Conservation (phyloP, 2,329 filamentous ascomycete species). For the Neonectria hederae region DNA sequence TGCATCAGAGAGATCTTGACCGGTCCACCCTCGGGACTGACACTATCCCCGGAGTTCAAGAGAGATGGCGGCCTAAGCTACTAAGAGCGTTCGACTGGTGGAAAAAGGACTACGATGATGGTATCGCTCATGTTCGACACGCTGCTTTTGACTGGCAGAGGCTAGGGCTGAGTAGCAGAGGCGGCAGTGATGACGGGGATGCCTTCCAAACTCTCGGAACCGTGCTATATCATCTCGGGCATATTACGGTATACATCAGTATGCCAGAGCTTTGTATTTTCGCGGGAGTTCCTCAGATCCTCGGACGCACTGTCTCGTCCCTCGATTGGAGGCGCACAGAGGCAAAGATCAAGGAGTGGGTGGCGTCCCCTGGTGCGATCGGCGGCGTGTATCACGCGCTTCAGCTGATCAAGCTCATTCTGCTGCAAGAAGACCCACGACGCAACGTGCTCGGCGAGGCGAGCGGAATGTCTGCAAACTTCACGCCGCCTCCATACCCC, state of each 20-base stretch:
- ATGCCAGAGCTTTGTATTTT: conserved; percentile 45
- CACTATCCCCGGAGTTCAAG: conserved; percentile 40
- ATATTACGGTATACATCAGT: conserved; percentile 43
- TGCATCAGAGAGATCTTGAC: conserved; percentile 42
- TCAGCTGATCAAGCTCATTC: conserved; percentile 40
- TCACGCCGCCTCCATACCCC: conserved; percentile 34
- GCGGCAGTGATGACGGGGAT: conserved; percentile 42
- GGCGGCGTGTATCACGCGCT: conserved; percentile 42
- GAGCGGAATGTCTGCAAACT: conserved; percentile 23
- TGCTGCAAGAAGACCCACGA: conserved; percentile 35
- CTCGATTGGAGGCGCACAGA: conserved; percentile 42
- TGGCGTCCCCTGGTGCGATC: conserved; percentile 41
- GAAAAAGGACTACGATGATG: conserved; percentile 44
- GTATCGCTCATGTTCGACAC: conserved; percentile 40
- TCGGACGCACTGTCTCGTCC: conserved; percentile 40
- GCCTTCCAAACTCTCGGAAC: conserved; percentile 42
- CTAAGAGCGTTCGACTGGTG: conserved; percentile 43
- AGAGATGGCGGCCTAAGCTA: conserved; percentile 41
- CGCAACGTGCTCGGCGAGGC: conserved; percentile 25
- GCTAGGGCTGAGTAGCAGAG: conserved; percentile 37
- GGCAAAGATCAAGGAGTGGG: conserved; percentile 43
- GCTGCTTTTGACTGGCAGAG: conserved; percentile 44
- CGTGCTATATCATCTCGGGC: conserved; percentile 41
- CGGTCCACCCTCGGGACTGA: conserved; percentile 39
- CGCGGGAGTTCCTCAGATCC: conserved; percentile 40